Conservation (phyloP, 2,329 filamentous ascomycete genomes). For the Davidsoniella virescens region DNA sequence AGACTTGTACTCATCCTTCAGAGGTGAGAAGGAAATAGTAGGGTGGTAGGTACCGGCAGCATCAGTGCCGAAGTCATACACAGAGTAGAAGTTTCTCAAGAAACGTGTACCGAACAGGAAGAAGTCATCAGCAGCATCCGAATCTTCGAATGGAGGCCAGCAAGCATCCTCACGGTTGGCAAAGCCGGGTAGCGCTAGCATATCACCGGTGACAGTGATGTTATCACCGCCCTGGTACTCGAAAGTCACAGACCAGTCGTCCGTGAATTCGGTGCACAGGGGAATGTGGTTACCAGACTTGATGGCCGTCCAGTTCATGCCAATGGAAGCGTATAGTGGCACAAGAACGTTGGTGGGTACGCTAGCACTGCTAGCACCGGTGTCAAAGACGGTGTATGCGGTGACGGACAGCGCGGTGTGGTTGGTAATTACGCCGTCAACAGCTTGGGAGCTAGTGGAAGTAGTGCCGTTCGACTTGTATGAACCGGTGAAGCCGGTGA, state of each 20-base stretch:
- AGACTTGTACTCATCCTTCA: slow-evolving; percentile 15
- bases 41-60: slow-evolving; percentile 12
- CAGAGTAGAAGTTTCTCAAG: slow-evolving; percentile 21
- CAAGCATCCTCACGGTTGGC: slow-evolving; percentile 20
- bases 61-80: slow-evolving; percentile 20
- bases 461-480: slow-evolving; percentile 2
- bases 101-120: slow-evolving; percentile 19
- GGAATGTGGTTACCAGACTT: slow-evolving; percentile 18
- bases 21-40: slow-evolving; percentile 15
- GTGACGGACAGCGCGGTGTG: slow-evolving; percentile 1
- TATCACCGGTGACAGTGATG: slow-evolving; percentile 20
- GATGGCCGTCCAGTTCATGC: slow-evolving; percentile 22
- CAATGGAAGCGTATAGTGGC: slow-evolving; percentile 20
- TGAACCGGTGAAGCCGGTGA: slow-evolving; percentile 14
- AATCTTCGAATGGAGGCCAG: slow-evolving; percentile 21
- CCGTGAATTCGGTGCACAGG: slow-evolving; percentile 22
- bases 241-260: slow-evolving; percentile 21
- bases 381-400: slow-evolving; percentile 20
- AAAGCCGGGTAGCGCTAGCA: slow-evolving; percentile 20
- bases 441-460: slow-evolving; percentile 14
- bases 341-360: slow-evolving; percentile 17
- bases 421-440: slow-evolving; percentile 13
- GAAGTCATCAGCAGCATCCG: slow-evolving; percentile 15
- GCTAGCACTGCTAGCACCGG: slow-evolving; percentile 18
- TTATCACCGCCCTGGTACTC: slow-evolving; percentile 17